phyloP scores from a whole-genome alignment of 2,329 filamentous ascomycete genomes.

The Nemania sp. region DNA sequence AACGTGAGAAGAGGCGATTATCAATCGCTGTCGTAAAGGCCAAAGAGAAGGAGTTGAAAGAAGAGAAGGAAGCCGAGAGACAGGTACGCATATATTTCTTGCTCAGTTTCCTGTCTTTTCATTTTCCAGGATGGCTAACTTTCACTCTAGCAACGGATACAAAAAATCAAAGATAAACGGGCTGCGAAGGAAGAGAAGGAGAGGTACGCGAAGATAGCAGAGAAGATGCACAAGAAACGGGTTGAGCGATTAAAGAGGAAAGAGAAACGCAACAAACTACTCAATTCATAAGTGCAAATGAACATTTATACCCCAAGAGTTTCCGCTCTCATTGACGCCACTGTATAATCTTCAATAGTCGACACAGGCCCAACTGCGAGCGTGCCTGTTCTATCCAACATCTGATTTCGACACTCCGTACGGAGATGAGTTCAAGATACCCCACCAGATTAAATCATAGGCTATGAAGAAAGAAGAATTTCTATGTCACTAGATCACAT shows the following conservation, averaged over 20 bases:
- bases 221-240: slow-evolving; percentile 96
- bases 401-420: background rate
- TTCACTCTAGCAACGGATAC: slow-evolving; percentile 66
- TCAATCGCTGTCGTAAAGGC: slow-evolving; percentile 79
- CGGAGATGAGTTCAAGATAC: background rate
- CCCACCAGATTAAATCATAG: background rate
- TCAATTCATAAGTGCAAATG: slow-evolving; percentile 60
- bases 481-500: no score
- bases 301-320: background rate
- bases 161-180: slow-evolving; percentile 81
- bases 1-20: slow-evolving; percentile 71
- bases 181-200: slow-evolving; percentile 91
- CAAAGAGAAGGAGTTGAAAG: slow-evolving; percentile 93
- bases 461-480: background rate
- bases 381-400: background rate
- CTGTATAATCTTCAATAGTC: background rate
- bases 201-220: slow-evolving; percentile 88
- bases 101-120: background rate
- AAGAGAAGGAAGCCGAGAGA: slow-evolving; percentile 88
- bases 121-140: slow-evolving; percentile 20
- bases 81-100: slow-evolving; percentile 57
- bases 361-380: background rate
- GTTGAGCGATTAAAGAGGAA: slow-evolving; percentile 91
- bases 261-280: slow-evolving; percentile 92
- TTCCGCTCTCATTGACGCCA: background rate